Evolutionary conservation across 1,139 yeast species (phyloP).

Genomic region (Suhomyces bribrorum): DNA sequence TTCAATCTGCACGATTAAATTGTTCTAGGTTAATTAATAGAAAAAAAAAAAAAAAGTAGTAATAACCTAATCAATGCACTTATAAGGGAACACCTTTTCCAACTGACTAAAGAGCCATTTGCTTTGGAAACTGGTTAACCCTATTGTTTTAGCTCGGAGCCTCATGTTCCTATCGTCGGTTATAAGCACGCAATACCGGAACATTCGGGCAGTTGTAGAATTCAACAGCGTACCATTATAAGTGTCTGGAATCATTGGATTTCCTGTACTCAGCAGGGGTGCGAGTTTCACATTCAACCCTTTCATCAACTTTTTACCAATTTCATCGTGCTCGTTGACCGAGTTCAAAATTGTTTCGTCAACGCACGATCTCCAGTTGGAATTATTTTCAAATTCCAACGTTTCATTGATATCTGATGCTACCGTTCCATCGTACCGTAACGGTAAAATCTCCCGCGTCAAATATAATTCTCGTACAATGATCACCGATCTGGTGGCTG

Average conservation of each 20-base stretch:
- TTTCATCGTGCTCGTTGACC: constrained; percentile 49
- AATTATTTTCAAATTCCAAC: constrained; percentile 60
- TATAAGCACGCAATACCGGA: constrained; percentile 60
- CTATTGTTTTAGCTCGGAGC: constrained; percentile 61
- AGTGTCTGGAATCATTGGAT: constrained; percentile 5
- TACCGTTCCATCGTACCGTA: constrained; percentile 57
- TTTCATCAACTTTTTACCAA: constrained; percentile 39
- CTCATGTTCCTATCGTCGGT: constrained; percentile 78
- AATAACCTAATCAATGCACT: constrained; percentile 41
- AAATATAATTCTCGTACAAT: constrained; percentile 66
- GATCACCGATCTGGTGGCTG: constrained; percentile 78
- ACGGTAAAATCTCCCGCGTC: constrained; percentile 52
- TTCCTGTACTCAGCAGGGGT: constrained; percentile 1
- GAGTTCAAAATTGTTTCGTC: constrained; percentile 61
- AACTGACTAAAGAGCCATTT: constrained; percentile 60
- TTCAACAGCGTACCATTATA: constrained; percentile 23
- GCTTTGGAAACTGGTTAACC: constrained; percentile 58
- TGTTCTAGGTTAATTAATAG: background rate
- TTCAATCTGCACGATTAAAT: background rate
- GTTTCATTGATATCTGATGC: constrained; percentile 59
- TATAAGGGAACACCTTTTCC: constrained; percentile 40
- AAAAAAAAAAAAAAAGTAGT: too few relatives aligned
- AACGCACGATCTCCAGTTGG: constrained; percentile 63
- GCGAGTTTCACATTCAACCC: constrained; percentile 34
- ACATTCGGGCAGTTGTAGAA: constrained; percentile 38